Percentiles rank a stretch among this genome's conserved stretches.
Evolutionary conservation across 495 filamentous ascomycete species (phyloP).

Genomic region (Penicillium pulvis): DNA sequence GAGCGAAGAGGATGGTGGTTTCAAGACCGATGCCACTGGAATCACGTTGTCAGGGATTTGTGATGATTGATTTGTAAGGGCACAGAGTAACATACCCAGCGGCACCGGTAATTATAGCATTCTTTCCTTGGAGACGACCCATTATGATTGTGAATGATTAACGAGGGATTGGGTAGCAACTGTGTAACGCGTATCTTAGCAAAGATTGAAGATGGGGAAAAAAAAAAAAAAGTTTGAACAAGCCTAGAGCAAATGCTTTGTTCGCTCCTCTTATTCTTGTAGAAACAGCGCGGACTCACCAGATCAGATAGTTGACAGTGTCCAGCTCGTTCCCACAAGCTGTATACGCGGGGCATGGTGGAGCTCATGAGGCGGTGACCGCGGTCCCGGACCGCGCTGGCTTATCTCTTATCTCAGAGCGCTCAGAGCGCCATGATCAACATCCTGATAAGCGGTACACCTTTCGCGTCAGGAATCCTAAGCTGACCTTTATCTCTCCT

Average conservation of each 20-base stretch:
- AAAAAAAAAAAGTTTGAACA: background rate
- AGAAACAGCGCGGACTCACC: slow-evolving; percentile 9
- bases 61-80: background rate
- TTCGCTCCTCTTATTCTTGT: background rate
- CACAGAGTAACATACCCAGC: slow-evolving; percentile 68
- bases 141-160: slow-evolving; percentile 13
- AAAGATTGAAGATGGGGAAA: background rate
- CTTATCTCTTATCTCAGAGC: slow-evolving; percentile 13
- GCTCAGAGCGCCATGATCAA: slow-evolving; percentile 13
- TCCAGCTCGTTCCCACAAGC: background rate
- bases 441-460: slow-evolving; percentile 2
- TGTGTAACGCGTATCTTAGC: slow-evolving; percentile 3
- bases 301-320: slow-evolving; percentile 7
- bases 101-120: slow-evolving; percentile 88
- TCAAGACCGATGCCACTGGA: slow-evolving; percentile 91
- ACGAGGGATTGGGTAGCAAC: background rate
- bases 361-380: slow-evolving; percentile 14
- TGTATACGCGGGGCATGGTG: slow-evolving; percentile 28
- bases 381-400: slow-evolving; percentile 13
- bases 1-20: slow-evolving; percentile 86
- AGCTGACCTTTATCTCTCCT: background rate
- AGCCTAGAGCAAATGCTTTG: background rate
- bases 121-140: slow-evolving; percentile 81
- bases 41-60: background rate
- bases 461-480: background rate